Evolutionary conservation across 164 flowering plant genomes (phyloP).

Genomic region (Vitis cinerea): DNA sequence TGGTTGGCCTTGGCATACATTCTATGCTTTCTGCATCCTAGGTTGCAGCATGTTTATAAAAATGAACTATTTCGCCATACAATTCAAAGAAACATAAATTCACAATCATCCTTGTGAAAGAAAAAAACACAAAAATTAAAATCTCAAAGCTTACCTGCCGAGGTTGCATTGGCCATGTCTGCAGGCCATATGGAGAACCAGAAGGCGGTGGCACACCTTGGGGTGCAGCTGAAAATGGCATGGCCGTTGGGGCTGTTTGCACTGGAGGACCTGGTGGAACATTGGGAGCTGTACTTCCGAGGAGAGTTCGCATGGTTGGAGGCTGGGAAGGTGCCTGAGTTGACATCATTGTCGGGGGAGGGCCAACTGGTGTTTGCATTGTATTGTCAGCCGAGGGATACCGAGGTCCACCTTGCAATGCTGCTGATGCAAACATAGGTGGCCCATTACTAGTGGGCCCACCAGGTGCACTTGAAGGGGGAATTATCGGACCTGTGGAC

Average conservation of each 20-base stretch:
- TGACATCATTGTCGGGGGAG: slow-evolving; percentile 35
- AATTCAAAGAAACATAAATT: too few relatives aligned
- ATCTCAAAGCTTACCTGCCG: slow-evolving; percentile 43
- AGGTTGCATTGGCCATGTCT: slow-evolving; percentile 44
- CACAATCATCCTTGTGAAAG: too few relatives aligned
- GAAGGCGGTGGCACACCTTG: slow-evolving; percentile 31
- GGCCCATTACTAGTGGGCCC: slow-evolving; percentile 62
- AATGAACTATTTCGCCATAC: too few relatives aligned
- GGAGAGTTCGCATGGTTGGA: slow-evolving; percentile 27
- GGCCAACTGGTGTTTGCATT: slow-evolving; percentile 43
- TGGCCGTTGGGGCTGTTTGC: slow-evolving; percentile 23
- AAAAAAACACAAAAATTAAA: background rate
- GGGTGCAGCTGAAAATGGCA: slow-evolving; percentile 28
- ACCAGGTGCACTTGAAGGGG: slow-evolving; percentile 33
- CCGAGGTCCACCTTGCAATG: slow-evolving; percentile 34
- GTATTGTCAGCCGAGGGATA: slow-evolving; percentile 37
- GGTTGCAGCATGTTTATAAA: too few relatives aligned
- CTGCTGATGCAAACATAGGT: slow-evolving; percentile 32
- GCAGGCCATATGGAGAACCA: slow-evolving; percentile 42
- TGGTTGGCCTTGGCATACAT: too few relatives aligned
- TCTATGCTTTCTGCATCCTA: too few relatives aligned
- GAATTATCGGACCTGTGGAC: slow-evolving; percentile 25
- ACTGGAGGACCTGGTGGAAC: slow-evolving; percentile 28
- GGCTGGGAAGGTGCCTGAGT: slow-evolving; percentile 30
- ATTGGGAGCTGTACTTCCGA: slow-evolving; percentile 21